Evolutionary conservation across 148 eudicot species (phyloP).

Genomic region (Spergularia bocconei): DNA sequence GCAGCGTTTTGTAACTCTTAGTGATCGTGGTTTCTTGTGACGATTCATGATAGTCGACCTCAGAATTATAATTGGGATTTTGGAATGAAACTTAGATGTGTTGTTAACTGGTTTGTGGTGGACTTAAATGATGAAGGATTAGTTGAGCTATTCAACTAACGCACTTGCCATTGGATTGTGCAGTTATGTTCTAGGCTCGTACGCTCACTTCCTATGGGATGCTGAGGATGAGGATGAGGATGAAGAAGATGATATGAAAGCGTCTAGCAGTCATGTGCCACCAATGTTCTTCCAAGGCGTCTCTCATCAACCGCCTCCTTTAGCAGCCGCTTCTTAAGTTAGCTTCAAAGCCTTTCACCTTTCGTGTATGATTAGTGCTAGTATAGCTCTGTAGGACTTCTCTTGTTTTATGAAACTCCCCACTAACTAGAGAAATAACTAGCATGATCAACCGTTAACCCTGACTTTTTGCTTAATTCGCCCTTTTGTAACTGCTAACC

Average conservation of each 20-base stretch:
- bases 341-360: neutral
- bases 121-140: neutral
- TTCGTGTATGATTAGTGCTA: slow-evolving; percentile 20
- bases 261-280: slow-evolving; percentile 17
- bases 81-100: too few relatives aligned
- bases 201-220: slow-evolving; percentile 82
- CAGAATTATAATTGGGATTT: too few relatives aligned
- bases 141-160: neutral
- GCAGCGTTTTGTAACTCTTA: neutral
- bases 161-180: slow-evolving; percentile 12
- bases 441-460: slow-evolving; percentile 5
- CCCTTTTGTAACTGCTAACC: slow-evolving; percentile 13
- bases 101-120: too few relatives aligned
- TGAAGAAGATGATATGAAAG: slow-evolving; percentile 25
- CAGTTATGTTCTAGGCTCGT: slow-evolving; percentile 78
- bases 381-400: neutral
- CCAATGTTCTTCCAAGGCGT: slow-evolving; percentile 34
- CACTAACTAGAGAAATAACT: slow-evolving; percentile 9
- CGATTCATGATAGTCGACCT: neutral
- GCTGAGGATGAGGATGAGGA: slow-evolving; percentile 54
- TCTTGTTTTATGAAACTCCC: slow-evolving; percentile 8
- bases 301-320: slow-evolving; percentile 30
- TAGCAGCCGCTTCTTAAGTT: slow-evolving; percentile 50
- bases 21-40: neutral
- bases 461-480: neutral